Percentiles rank a stretch among this genome's conserved stretches.
Conservation (phyloP, 257 asterid species). For the Fraxinus americana region DNA sequence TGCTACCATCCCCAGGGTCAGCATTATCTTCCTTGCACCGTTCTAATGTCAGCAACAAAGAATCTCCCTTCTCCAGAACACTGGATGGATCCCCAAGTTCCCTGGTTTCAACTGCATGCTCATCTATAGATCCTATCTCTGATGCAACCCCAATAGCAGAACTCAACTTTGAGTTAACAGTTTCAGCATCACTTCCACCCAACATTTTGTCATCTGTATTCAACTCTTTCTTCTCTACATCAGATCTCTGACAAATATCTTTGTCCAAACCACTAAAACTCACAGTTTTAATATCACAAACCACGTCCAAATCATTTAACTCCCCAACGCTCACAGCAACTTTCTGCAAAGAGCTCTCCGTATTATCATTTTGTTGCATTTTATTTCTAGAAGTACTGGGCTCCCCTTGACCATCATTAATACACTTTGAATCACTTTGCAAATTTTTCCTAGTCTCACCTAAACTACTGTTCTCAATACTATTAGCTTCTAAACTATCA, state of each 20-base stretch:
- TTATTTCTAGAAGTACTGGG: conserved; percentile 27
- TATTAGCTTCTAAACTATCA: conserved; percentile 40
- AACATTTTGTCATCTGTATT: conserved; percentile 28
- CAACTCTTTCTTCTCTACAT: conserved; percentile 33
- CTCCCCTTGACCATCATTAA: conserved; percentile 38
- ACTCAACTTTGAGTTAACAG: conserved; percentile 30
- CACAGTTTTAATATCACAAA: conserved; percentile 32
- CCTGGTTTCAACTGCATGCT: conserved; percentile 43
- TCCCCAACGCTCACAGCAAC: conserved; percentile 31
- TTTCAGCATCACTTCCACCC: conserved; percentile 35
- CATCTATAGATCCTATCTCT: conserved; percentile 38
- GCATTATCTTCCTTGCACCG: conserved; percentile 34
- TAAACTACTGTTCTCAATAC: conserved; percentile 26
- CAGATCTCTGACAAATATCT: conserved; percentile 29
- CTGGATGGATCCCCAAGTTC: conserved; percentile 30
- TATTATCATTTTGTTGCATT: conserved; percentile 33
- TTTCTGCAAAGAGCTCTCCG: conserved; percentile 41
- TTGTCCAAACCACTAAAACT: conserved; percentile 33
- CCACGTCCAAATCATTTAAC: conserved; percentile 35
- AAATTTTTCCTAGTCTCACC: conserved; percentile 31
- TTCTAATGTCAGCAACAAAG: conserved; percentile 31
- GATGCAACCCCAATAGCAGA: conserved; percentile 37
- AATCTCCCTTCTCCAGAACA: conserved; percentile 28
- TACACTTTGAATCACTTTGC: conserved; percentile 27
- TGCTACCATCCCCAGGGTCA: conserved; percentile 40